A percentile compares a stretch with the other conserved stretches of the same genome.
phyloP scores from a whole-genome alignment of 164 flowering plant species.

The grape (Vitis vinifera) region DNA sequence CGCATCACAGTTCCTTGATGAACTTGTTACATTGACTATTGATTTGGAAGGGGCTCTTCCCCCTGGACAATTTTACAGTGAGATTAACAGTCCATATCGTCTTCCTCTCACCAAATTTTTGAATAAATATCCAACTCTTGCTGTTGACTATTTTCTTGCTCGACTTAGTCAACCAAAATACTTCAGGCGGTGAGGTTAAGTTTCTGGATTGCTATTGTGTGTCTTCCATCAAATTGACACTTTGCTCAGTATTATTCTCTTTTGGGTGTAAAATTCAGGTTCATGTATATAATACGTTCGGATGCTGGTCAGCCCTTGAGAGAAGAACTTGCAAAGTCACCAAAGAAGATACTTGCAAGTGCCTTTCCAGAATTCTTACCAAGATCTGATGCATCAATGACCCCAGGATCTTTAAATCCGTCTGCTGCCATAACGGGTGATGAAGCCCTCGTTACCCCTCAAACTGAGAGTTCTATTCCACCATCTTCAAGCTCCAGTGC shows the following conservation, averaged over 20 bases:
- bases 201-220: neutral
- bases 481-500: constrained; percentile 31
- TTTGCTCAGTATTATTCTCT: neutral
- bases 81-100: constrained; percentile 98
- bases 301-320: constrained; percentile 99
- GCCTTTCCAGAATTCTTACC: constrained; percentile 77
- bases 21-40: constrained; percentile 90
- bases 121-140: constrained; percentile 79
- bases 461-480: constrained; percentile 42
- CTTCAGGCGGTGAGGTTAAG: constrained; percentile 76
- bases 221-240: neutral
- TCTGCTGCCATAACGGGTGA: constrained; percentile 44
- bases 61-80: constrained; percentile 90
- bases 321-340: constrained; percentile 97
- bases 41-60: constrained; percentile 93
- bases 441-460: constrained; percentile 42
- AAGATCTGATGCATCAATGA: constrained; percentile 48
- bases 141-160: constrained; percentile 94
- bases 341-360: constrained; percentile 81
- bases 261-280: constrained; percentile 43
- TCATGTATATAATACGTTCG: constrained; percentile 91
- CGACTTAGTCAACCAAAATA: constrained; percentile 82
- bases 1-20: constrained; percentile 92
- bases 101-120: constrained; percentile 93
- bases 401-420: constrained; percentile 43